phyloP scores from a whole-genome alignment of 148 eudicot genomes.

The Camellia lanceoleosa region DNA sequence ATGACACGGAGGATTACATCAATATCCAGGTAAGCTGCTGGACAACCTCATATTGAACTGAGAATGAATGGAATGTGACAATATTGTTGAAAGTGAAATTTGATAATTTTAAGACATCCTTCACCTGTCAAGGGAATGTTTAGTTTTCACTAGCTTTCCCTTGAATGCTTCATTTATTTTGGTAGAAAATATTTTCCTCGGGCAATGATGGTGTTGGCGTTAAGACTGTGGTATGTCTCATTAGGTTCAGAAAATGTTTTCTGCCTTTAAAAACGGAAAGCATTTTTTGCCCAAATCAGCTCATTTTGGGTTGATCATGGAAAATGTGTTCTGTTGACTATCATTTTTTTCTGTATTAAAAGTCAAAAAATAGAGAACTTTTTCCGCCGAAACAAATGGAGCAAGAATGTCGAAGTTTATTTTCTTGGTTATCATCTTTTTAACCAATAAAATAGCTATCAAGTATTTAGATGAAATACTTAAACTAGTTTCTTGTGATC shows the following conservation, averaged over 20 bases:
- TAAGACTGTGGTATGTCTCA: no score
- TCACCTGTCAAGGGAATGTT: neutral
- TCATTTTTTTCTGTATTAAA: no score
- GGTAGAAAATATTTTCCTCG: no score
- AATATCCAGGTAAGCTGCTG: slow-evolving; percentile 69
- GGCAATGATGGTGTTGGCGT: no score
- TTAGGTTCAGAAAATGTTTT: no score
- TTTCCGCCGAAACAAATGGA: neutral
- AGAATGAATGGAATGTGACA: neutral
- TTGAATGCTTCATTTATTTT: no score
- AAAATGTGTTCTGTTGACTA: no score
- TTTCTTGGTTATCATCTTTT: neutral
- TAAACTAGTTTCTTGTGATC: neutral
- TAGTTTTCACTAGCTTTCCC: neutral
- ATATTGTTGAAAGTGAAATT: neutral
- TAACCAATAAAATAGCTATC: neutral
- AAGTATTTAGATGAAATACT: neutral
- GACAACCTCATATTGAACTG: neutral
- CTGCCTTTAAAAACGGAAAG: no score
- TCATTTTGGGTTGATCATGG: no score
- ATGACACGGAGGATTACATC: slow-evolving; percentile 90
- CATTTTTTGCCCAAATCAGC: no score
- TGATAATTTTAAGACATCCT: neutral
- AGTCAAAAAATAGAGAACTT: neutral
- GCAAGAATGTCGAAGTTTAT: no score